phyloP scores from a whole-genome alignment of 768 basidiomycete genomes.

The Phallus indusiatus region DNA sequence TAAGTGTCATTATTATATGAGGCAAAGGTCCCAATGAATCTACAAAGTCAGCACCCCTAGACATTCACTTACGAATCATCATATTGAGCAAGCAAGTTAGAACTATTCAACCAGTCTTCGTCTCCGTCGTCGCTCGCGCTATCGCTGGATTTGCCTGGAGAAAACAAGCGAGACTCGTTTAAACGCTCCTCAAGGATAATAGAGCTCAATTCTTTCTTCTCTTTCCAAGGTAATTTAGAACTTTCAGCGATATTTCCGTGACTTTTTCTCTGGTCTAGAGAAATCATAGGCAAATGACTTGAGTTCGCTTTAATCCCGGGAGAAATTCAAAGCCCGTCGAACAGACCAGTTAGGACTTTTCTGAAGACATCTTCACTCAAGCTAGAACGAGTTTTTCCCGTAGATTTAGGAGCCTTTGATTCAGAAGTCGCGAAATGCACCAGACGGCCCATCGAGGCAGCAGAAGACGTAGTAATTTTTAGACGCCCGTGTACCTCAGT shows the following conservation, averaged over 20 bases:
- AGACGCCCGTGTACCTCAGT: neutral
- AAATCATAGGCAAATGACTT: neutral
- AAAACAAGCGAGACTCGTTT: neutral
- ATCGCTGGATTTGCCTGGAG: neutral
- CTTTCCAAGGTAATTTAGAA: neutral
- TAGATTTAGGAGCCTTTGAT: neutral
- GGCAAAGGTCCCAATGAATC: neutral
- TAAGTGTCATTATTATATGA: neutral
- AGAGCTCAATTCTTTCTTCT: neutral
- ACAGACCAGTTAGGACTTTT: neutral
- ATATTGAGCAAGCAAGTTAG: constrained; percentile 6
- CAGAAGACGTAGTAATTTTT: neutral
- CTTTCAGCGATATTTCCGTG: neutral
- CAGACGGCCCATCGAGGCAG: neutral
- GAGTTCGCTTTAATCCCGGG: neutral
- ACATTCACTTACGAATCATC: constrained; percentile 3
- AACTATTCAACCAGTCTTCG: constrained; percentile 2
- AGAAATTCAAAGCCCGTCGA: neutral
- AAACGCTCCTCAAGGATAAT: neutral
- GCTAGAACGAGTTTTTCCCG: neutral
- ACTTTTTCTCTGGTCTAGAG: too few relatives aligned
- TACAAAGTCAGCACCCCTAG: neutral
- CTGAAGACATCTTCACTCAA: neutral
- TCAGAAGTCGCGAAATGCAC: neutral
- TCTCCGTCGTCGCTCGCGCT: neutral